Conservation (phyloP, 1,284 basidiomycete species). For the Athelia sp. region DNA sequence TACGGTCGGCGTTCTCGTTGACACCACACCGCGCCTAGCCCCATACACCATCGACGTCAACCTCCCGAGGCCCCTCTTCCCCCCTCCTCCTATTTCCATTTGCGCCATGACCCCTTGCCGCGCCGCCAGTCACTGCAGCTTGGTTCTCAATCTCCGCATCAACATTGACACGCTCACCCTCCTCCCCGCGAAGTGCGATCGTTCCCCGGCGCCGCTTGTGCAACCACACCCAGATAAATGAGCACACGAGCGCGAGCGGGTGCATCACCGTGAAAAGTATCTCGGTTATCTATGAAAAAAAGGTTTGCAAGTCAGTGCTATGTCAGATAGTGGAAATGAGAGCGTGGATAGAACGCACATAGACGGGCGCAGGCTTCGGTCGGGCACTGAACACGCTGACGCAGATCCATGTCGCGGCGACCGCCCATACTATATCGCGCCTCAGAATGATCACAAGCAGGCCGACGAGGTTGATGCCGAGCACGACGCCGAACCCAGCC, state of each 20-base stretch:
- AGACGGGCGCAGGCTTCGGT: constrained; percentile 58
- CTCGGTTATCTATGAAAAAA: constrained; percentile 41
- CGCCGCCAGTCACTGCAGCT: constrained; percentile 1
- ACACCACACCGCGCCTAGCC: neutral
- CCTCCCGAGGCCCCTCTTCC: constrained; percentile 25
- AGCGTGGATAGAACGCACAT: constrained; percentile 35
- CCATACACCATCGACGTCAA: constrained; percentile 17
- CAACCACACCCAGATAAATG: constrained; percentile 28
- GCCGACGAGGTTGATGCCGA: constrained; percentile 54
- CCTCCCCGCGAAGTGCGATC: constrained; percentile 42
- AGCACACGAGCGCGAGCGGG: constrained; percentile 45
- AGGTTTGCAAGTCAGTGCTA: neutral
- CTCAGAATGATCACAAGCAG: constrained; percentile 48
- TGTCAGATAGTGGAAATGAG: neutral
- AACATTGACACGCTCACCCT: constrained; percentile 17
- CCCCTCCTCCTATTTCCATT: constrained; percentile 9
- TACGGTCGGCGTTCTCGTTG: no score
- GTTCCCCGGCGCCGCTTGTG: constrained; percentile 23
- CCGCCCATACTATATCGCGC: constrained; percentile 66
- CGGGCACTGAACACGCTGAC: constrained; percentile 54
- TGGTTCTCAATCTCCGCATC: neutral
- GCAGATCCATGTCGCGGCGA: constrained; percentile 67
- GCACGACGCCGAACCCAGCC: constrained; percentile 57
- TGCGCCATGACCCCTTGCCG: neutral
- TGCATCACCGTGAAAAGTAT: constrained; percentile 57